A percentile compares a stretch with the other conserved stretches of the same genome.
Conservation (phyloP, 106 monocot genomes). For the Triglochin maritima region DNA sequence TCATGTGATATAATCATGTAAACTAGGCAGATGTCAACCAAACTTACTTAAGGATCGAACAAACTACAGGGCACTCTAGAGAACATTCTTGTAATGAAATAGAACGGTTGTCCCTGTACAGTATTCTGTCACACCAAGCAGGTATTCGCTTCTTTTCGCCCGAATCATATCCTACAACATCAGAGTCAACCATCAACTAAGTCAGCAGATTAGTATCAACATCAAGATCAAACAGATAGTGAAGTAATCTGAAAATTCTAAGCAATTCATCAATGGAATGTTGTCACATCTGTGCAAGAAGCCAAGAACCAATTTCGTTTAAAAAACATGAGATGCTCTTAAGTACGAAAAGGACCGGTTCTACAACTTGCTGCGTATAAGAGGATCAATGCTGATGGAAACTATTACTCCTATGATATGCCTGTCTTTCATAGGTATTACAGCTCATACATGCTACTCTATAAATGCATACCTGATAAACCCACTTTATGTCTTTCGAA, state of each 20-base stretch:
- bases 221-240: too few species aligned
- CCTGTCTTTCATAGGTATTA: neutral
- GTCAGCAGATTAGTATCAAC: too few species aligned
- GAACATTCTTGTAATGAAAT: conserved; percentile 42
- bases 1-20: neutral
- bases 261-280: neutral
- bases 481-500: conserved; percentile 55
- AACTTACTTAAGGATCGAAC: conserved; percentile 41
- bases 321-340: too few species aligned
- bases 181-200: neutral
- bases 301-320: too few species aligned
- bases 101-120: conserved; percentile 51
- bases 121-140: conserved; percentile 67
- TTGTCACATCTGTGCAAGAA: neutral
- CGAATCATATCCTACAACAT: conserved; percentile 47
- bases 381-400: too few species aligned
- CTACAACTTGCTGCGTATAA: too few species aligned
- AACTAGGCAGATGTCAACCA: neutral
- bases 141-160: conserved; percentile 65
- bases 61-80: conserved; percentile 47
- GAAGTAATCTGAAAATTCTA: neutral
- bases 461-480: conserved; percentile 32
- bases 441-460: neutral
- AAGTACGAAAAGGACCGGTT: too few species aligned
- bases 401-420: too few species aligned